These are phyloP conservation scores for Apiotrichum mycotoxinovorans DNA, from an alignment of 1,284 basidiomycete genomes.

Conservation along the genomic window DNA sequence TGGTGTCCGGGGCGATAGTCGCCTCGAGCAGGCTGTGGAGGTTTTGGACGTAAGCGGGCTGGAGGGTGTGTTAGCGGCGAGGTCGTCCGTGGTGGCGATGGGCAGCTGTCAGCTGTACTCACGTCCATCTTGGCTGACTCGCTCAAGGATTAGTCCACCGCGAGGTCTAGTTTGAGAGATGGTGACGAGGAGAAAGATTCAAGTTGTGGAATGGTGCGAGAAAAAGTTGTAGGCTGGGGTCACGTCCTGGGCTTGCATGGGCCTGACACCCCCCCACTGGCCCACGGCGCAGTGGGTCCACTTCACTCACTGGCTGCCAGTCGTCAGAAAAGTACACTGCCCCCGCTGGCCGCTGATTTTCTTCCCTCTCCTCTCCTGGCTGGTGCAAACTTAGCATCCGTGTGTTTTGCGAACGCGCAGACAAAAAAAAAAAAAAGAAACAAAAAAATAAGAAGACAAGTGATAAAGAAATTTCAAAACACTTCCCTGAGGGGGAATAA, in stretches of 20 bases:
- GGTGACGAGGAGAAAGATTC: conserved; percentile 4
- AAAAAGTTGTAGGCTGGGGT: conserved; percentile 6
- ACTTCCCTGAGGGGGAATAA: not conserved
- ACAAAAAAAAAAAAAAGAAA: no score
- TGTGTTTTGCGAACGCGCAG: no score
- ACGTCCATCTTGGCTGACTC: conserved; percentile 23
- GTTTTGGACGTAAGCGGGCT: conserved; percentile 55
- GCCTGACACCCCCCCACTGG: no score
- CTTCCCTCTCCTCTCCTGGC: no score
- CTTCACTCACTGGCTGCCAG: no score
- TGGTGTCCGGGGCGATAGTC: conserved; percentile 80
- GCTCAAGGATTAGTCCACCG: not conserved
- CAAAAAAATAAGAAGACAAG: no score
- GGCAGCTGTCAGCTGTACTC: conserved; percentile 9
- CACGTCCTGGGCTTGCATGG: not conserved
- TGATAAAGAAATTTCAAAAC: not conserved
- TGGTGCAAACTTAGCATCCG: no score
- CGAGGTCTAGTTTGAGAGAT: conserved; percentile 3
- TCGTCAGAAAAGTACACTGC: no score
- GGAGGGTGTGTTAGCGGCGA: conserved; percentile 2
- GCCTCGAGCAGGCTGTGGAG: conserved; percentile 80
- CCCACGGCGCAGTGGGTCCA: no score
- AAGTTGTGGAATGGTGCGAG: conserved; percentile 9
- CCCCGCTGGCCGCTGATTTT: no score
- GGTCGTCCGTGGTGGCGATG: not conserved